phyloP scores from a whole-genome alignment of 2,329 filamentous ascomycete genomes.

The Botrytis hyacinthi region DNA sequence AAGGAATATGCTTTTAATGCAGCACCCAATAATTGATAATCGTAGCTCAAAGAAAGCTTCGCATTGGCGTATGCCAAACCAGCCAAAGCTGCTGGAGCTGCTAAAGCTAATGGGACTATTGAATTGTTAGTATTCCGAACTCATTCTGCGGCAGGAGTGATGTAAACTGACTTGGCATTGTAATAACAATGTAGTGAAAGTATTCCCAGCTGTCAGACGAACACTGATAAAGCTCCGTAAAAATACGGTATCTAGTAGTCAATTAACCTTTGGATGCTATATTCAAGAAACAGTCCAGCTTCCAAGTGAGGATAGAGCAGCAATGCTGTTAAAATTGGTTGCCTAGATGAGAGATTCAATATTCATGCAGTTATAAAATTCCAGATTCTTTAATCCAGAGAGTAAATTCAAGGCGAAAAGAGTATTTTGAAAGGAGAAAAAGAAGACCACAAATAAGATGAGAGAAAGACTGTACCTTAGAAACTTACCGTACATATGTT shows the following conservation, averaged over 20 bases:
- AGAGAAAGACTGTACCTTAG: not conserved
- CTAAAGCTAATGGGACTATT: conserved; percentile 52
- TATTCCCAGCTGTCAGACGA: not conserved
- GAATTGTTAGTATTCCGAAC: not conserved
- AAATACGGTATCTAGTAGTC: not conserved
- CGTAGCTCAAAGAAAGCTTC: conserved; percentile 63
- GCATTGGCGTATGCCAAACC: conserved; percentile 78
- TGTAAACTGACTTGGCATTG: conserved; percentile 32
- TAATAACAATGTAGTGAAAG: not conserved
- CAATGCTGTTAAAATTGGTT: not conserved
- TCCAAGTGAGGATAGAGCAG: not conserved
- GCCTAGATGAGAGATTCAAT: not conserved
- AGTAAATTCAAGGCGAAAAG: not conserved
- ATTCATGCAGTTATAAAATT: not conserved
- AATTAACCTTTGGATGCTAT: not conserved
- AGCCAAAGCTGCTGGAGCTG: conserved; percentile 62
- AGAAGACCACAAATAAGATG: not conserved
- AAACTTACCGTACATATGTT: not conserved
- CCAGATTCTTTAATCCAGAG: not conserved
- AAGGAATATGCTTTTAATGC: conserved; percentile 48
- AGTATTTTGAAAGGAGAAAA: not conserved
- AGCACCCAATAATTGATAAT: conserved; percentile 58
- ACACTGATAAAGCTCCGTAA: not conserved
- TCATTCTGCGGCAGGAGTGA: not conserved
- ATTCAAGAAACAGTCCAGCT: not conserved